These are phyloP conservation scores for Ceratocystis lukuohia DNA, from an alignment of 2,329 filamentous ascomycete species.

Conservation along the genomic window DNA sequence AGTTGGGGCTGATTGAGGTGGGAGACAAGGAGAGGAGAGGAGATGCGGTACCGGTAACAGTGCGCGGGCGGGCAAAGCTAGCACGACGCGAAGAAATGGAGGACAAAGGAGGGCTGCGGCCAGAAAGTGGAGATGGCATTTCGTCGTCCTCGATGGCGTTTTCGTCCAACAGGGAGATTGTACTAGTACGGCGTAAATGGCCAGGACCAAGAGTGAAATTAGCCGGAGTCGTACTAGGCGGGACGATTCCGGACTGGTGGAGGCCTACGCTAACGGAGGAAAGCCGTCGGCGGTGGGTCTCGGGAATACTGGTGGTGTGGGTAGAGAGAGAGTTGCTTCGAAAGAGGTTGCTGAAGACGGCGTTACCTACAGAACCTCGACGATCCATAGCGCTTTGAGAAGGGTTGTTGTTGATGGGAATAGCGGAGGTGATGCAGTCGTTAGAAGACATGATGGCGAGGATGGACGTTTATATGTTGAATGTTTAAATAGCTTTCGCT, in stretches of 20 bases:
- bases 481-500: no score
- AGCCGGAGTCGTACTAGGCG: conserved; percentile 38
- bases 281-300: conserved; percentile 52
- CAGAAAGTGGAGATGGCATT: conserved; percentile 27
- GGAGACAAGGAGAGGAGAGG: conserved; percentile 7
- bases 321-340: conserved; percentile 40
- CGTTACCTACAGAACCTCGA: conserved; percentile 44
- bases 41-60: conserved; percentile 17
- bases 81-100: conserved; percentile 14
- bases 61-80: conserved; percentile 16
- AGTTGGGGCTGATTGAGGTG: background rate
- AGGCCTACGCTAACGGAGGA: conserved; percentile 12
- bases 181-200: conserved; percentile 50
- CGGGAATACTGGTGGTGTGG: conserved; percentile 33
- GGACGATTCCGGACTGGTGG: background rate
- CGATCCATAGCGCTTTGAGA: conserved; percentile 29
- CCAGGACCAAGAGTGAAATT: conserved; percentile 9
- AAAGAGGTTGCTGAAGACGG: conserved; percentile 46
- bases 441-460: conserved; percentile 11
- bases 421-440: conserved; percentile 13
- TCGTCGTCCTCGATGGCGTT: conserved; percentile 59
- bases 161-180: conserved; percentile 56
- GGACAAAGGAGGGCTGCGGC: conserved; percentile 12
- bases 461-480: background rate
- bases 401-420: conserved; percentile 25